Percentiles rank a stretch among this genome's conserved stretches.
Evolutionary conservation across 352 stramenopile genomes (phyloP).

Genomic region (Phytophthora pistaciae): DNA sequence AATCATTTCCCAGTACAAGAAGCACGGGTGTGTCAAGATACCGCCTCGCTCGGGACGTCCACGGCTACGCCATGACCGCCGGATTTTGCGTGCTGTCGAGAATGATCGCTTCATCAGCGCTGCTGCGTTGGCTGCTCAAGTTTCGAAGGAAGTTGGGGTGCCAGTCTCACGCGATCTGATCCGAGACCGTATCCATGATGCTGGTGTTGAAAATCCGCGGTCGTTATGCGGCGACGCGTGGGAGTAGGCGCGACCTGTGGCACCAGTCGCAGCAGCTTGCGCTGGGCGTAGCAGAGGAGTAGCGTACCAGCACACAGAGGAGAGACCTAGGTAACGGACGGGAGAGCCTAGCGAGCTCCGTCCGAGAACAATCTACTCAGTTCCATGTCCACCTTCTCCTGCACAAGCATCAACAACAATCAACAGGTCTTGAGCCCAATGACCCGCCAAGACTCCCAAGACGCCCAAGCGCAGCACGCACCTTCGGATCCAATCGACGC

Average conservation of each 20-base stretch:
- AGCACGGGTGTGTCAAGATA: no score
- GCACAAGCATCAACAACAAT: not conserved
- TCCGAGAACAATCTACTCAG: not conserved
- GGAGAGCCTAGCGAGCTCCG: not conserved
- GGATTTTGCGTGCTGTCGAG: no score
- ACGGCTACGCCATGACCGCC: no score
- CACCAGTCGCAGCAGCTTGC: not conserved
- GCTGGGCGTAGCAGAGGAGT: not conserved
- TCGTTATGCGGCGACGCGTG: not conserved
- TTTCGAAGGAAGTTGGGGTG: no score
- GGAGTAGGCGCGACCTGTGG: not conserved
- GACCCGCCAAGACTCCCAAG: not conserved
- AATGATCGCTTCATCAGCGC: no score
- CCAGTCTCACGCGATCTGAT: no score
- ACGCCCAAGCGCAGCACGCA: not conserved
- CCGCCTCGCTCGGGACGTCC: no score
- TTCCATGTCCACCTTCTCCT: not conserved
- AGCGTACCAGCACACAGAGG: not conserved
- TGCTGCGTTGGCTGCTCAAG: no score
- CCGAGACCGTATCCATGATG: no score
- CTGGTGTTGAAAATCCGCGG: not conserved
- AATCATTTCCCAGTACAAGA: no score
- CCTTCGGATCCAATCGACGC: not conserved
- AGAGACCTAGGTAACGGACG: not conserved
- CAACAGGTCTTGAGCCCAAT: not conserved